phyloP scores from a whole-genome alignment of 345 rosid genomes.

The Gossypium stocksii region DNA sequence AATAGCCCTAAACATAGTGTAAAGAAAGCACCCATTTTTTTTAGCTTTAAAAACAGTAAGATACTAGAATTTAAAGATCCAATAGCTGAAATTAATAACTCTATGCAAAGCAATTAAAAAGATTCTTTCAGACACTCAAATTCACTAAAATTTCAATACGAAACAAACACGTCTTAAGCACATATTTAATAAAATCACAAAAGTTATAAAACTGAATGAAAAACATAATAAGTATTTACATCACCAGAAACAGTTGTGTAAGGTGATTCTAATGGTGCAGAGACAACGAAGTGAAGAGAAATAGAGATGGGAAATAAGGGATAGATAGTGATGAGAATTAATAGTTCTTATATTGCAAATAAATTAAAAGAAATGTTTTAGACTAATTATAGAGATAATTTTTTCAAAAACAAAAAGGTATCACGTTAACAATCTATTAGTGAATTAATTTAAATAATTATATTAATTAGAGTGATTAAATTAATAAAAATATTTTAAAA shows the following conservation, averaged over 20 bases:
- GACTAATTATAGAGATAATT: too few species aligned
- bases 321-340: too few species aligned
- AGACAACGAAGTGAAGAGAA: too few species aligned
- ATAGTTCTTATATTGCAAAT: too few species aligned
- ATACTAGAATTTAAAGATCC: not conserved
- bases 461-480: too few species aligned
- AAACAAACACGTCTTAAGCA: not conserved
- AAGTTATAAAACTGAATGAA: not conserved
- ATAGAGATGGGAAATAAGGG: too few species aligned
- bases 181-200: constrained; percentile 13
- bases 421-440: too few species aligned
- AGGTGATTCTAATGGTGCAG: too few species aligned
- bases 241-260: too few species aligned
- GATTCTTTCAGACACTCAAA: not conserved
- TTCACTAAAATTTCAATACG: not conserved
- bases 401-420: rapidly evolving
- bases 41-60: not conserved
- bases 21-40: not conserved
- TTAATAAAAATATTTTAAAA: too few species aligned
- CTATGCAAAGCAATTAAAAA: not conserved
- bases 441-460: too few species aligned
- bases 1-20: not conserved
- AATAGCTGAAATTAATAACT: not conserved
- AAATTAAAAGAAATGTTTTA: too few species aligned
- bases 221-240: not conserved